These are phyloP conservation scores for Aspergillus ruber DNA, from an alignment of 2,329 filamentous ascomycete genomes.

Conservation along the genomic window DNA sequence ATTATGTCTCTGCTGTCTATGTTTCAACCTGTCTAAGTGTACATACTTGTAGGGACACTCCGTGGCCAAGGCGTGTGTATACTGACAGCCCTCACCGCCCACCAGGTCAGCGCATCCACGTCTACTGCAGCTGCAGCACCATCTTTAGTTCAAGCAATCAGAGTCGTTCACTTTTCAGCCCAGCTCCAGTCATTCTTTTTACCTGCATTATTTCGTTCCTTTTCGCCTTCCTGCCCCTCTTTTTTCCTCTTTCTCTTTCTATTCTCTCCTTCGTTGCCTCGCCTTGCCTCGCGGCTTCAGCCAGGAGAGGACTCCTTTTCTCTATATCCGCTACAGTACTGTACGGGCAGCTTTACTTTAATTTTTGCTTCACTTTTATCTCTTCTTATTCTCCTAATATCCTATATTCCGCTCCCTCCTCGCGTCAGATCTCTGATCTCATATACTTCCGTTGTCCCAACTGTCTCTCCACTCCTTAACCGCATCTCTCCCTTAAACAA, in stretches of 20 bases:
- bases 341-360: not conserved
- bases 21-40: no score
- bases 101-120: no score
- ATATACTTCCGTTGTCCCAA: slow-evolving; percentile 1
- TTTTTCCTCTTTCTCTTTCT: not conserved
- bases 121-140: not conserved
- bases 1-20: no score
- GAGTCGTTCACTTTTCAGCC: not conserved
- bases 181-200: slow-evolving; percentile 1
- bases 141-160: not conserved
- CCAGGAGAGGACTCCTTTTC: not conserved
- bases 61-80: no score
- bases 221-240: not conserved
- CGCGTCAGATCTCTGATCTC: no score
- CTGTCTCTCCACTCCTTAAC: not conserved
- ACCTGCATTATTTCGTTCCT: not conserved
- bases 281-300: not conserved
- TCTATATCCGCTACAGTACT: not conserved
- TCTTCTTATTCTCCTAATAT: not conserved
- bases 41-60: no score
- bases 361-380: not conserved
- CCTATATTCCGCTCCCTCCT: not conserved
- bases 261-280: not conserved
- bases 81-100: no score
- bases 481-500: not conserved